Percentiles rank a stretch among this genome's conserved stretches.
Evolutionary conservation across 2,329 filamentous ascomycete genomes (phyloP).

Genomic region (Aureobasidium uvarum): DNA sequence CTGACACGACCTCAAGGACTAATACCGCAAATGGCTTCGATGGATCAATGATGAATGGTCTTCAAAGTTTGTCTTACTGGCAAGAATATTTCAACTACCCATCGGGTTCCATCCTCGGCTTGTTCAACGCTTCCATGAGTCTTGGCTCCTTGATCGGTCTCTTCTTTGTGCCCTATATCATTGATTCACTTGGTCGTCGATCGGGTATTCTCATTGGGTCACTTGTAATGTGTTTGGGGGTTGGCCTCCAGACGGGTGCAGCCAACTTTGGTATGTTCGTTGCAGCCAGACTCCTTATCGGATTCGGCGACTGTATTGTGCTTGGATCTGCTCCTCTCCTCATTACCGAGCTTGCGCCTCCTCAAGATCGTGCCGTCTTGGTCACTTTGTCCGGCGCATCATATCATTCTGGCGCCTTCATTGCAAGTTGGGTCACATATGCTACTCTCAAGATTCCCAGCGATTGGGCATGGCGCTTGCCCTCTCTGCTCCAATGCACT

Average conservation of each 20-base stretch:
- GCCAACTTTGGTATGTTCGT: conserved; percentile 22
- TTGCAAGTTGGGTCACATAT: conserved; percentile 16
- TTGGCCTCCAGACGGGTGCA: conserved; percentile 16
- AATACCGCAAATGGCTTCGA: conserved; percentile 13
- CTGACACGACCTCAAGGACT: background rate
- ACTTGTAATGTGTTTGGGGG: conserved; percentile 41
- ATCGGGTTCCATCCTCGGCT: background rate
- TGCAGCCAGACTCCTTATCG: conserved; percentile 3
- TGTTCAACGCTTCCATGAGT: conserved; percentile 14
- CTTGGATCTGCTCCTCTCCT: conserved; percentile 19
- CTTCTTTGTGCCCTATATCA: conserved; percentile 44
- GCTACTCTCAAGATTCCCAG: conserved; percentile 30
- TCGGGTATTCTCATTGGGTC: conserved; percentile 50
- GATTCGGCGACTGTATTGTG: conserved; percentile 11
- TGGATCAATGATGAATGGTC: conserved; percentile 23
- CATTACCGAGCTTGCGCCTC: conserved; percentile 7
- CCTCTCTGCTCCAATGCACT: conserved; percentile 41
- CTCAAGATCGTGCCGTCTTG: conserved; percentile 14
- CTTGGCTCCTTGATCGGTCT: conserved; percentile 1
- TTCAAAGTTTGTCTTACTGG: conserved; percentile 16
- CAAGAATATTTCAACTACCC: conserved; percentile 20
- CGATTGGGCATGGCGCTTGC: conserved; percentile 40
- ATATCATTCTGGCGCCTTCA: conserved; percentile 11
- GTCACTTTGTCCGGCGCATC: conserved; percentile 7
- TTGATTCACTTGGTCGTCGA: conserved; percentile 49